Percentiles rank a stretch among this genome's conserved stretches.
Evolutionary conservation across 208 protist genomes (phyloP).

Genomic region (Porcisia deanei): DNA sequence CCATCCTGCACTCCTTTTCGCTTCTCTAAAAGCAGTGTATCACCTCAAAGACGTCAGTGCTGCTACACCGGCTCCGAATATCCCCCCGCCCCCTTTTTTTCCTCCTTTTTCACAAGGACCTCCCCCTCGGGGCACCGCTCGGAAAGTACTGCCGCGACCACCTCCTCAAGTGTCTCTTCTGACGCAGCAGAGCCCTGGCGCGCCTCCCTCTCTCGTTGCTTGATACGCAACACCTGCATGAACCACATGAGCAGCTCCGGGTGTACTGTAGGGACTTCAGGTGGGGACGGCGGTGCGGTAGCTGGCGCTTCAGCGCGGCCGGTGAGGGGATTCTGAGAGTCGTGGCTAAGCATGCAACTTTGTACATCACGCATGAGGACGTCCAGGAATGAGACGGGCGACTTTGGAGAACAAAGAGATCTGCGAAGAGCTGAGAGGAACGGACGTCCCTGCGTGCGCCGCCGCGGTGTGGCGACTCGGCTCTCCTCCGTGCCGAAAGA

Average conservation of each 20-base stretch:
- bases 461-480: neutral
- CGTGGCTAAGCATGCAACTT: neutral
- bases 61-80: neutral
- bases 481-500: neutral
- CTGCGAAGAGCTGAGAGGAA: neutral
- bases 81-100: neutral
- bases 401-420: neutral
- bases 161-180: constrained; percentile 7
- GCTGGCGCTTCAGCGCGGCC: neutral
- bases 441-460: neutral
- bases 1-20: no score
- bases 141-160: neutral
- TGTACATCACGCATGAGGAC: neutral
- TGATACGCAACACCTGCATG: neutral
- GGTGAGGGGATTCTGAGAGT: neutral
- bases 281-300: neutral
- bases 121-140: neutral
- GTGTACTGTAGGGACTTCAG: neutral
- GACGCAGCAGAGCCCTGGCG: neutral
- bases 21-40: no score
- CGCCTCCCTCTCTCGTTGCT: constrained; percentile 3
- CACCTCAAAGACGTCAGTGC: neutral
- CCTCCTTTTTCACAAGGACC: neutral
- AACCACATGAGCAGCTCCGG: constrained; percentile 12
- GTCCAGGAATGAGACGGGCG: neutral